phyloP scores from a whole-genome alignment of 148 eudicot genomes.

The Persicaria tinctoria region DNA sequence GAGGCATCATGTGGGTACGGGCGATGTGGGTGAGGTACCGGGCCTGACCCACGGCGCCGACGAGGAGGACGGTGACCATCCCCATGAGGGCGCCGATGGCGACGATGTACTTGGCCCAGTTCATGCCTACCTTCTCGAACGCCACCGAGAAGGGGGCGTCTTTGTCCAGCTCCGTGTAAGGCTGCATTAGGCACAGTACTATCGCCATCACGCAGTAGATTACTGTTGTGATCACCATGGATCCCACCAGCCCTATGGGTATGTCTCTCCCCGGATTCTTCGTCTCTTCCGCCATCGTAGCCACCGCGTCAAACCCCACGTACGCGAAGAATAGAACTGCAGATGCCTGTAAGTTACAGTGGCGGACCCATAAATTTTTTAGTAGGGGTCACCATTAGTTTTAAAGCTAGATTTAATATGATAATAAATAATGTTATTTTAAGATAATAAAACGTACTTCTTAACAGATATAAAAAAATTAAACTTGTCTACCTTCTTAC shows the following conservation, averaged over 20 bases:
- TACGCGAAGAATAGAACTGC: constrained; percentile 38
- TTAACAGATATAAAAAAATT: no score
- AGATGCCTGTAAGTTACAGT: constrained; percentile 12
- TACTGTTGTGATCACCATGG: constrained; percentile 38
- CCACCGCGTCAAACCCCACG: constrained; percentile 55
- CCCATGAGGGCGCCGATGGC: constrained; percentile 57
- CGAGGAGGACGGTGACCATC: constrained; percentile 48
- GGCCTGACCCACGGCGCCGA: constrained; percentile 52
- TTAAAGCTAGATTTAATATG: no score
- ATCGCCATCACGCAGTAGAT: constrained; percentile 43
- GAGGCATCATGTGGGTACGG: constrained; percentile 61
- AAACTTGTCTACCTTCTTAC: no score
- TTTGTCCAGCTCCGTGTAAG: constrained; percentile 16
- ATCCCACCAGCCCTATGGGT: constrained; percentile 54
- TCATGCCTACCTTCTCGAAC: constrained; percentile 39
- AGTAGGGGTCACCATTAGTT: no score
- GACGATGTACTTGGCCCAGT: constrained; percentile 52
- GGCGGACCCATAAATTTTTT: not conserved
- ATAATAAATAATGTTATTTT: no score
- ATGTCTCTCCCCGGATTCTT: constrained; percentile 48
- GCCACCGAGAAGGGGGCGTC: constrained; percentile 57
- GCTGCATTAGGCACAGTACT: constrained; percentile 48
- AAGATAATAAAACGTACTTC: no score
- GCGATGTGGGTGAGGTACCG: constrained; percentile 63
- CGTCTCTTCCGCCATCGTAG: constrained; percentile 66